Base-by-base conservation (phyloP, 176 grass and related monocot species). In the Zizania latifolia region DNA sequence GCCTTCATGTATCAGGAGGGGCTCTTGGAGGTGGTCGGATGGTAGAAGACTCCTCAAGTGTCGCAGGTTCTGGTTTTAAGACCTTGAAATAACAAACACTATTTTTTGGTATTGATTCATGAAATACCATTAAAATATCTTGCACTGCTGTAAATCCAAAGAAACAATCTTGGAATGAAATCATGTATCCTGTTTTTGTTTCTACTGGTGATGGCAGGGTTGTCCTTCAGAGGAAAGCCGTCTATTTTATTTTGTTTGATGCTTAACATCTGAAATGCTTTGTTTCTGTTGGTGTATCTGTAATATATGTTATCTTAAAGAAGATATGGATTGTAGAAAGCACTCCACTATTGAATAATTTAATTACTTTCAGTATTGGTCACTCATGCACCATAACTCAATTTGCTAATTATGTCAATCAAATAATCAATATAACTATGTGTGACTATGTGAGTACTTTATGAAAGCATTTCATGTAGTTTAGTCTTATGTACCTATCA, bases 21-120 rank as follows among this genome's bases (percentile, higher is more conserved):
- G 96, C 96, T 90, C 96, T 99, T 90, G 96, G 96, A 74, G 96
- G 96, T 75, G 96, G 96, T 36, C 89, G 96, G 57, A 99, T 99
- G 92, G 96, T 99, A 82, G 96, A 99, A 61, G 96, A 99, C 63
- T 99, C 96, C 45, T 99, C 96, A 8, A 99, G 96, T 84, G 62
- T 99, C 82, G 96, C 96, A 90, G 96, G 96, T 99, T 86, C 29
- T 2, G 11, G 68, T 87, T 68, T 57, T 61, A 66, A 65, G 43
- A 77, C 36, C 37, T 74, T 50, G 35, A 71, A 71, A 29, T 21
- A 45, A 63, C 15, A 61, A 9, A 37, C 29, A 3, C 6, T 84
- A 2, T 83, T 57, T 39, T 53, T 44, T 33, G 41, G 16, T 76
- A 32, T 41, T 36, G 74, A 43, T 41, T 81, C 36, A 29, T 64